phyloP scores from a whole-genome alignment of 176 grass and related monocot species.

The Poa pratensis region DNA sequence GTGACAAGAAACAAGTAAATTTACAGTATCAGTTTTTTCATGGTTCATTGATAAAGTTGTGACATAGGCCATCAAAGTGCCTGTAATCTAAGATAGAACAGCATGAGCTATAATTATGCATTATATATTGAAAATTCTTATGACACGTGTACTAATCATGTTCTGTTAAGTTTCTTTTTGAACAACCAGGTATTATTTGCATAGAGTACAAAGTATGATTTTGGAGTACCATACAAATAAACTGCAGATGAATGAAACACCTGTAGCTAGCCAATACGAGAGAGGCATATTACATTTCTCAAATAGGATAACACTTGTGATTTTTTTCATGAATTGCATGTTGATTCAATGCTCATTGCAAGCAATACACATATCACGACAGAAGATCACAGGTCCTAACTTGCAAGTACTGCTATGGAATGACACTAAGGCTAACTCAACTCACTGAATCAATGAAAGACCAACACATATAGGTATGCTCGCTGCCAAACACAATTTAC shows the following conservation, averaged over 20 bases:
- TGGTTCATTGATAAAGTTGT: background rate
- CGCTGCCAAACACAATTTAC: background rate
- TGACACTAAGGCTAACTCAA: background rate
- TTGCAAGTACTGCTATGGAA: background rate
- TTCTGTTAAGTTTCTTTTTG: background rate
- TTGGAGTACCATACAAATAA: too few species aligned
- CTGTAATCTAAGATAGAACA: background rate
- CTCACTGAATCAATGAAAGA: background rate
- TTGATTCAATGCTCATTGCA: background rate
- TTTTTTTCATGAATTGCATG: too few species aligned
- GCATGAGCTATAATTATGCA: background rate
- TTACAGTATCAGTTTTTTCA: background rate
- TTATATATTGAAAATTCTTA: background rate
- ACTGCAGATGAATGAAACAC: background rate
- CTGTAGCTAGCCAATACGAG: background rate
- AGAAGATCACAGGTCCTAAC: too few species aligned
- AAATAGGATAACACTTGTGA: too few species aligned
- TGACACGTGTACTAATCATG: too few species aligned
- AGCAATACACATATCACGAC: background rate
- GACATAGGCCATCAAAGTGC: too few species aligned
- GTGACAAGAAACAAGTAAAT: background rate
- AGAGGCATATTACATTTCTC: background rate
- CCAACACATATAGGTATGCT: background rate
- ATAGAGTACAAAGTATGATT: background rate
- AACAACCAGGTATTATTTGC: background rate